Conservation (phyloP, 306 rosid genomes). For the Quillaja saponaria region DNA sequence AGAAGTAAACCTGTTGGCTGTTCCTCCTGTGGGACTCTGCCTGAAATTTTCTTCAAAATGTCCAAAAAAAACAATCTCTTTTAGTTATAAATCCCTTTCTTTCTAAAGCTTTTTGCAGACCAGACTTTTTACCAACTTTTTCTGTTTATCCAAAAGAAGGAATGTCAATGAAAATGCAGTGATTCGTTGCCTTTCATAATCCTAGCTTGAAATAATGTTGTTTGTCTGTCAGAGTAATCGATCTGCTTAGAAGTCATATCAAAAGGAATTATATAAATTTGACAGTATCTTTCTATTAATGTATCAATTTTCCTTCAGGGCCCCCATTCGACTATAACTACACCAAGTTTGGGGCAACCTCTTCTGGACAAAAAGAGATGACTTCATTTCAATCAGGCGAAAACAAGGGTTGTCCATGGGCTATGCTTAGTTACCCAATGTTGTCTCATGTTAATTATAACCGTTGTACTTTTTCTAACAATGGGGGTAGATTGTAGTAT, state of each 20-base stretch:
- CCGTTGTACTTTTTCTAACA: conserved; percentile 9
- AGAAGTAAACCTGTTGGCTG: too few relatives aligned
- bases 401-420: not conserved
- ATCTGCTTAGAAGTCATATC: too few relatives aligned
- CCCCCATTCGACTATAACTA: conserved; percentile 31
- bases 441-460: conserved; percentile 3
- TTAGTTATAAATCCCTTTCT: too few relatives aligned
- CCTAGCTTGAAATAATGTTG: conserved; percentile 24
- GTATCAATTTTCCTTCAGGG: too few relatives aligned
- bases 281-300: too few relatives aligned
- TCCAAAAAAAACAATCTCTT: too few relatives aligned
- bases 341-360: conserved; percentile 32
- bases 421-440: not conserved
- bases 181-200: too few relatives aligned
- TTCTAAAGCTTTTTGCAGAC: too few relatives aligned
- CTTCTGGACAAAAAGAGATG: conserved; percentile 30
- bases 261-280: too few relatives aligned
- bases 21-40: not conserved
- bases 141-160: conserved; percentile 7
- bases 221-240: conserved; percentile 56
- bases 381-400: conserved; percentile 25
- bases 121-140: too few relatives aligned
- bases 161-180: too few relatives aligned
- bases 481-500: conserved; percentile 12
- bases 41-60: not conserved